Percentiles rank a stretch among this genome's conserved stretches.
Conservation (phyloP, 176 grass and related monocot genomes). For the Oryza meyeriana region DNA sequence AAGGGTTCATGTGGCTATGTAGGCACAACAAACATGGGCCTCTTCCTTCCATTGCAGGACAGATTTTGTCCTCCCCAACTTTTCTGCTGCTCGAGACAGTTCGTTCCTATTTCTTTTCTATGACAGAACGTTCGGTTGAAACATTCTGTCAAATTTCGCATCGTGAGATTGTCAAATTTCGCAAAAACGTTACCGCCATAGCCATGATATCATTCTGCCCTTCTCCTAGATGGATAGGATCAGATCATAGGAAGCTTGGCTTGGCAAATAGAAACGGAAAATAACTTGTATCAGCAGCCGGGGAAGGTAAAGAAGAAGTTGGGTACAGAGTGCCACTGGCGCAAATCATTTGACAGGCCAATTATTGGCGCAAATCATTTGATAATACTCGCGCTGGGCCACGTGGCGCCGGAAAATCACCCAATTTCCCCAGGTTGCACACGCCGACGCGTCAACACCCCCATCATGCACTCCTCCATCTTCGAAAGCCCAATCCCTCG, state of each 20-base stretch:
- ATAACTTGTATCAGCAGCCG: neutral
- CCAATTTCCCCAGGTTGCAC: neutral
- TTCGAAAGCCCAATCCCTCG: neutral
- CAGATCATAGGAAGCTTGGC: neutral
- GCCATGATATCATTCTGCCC: neutral
- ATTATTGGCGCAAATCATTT: conserved; percentile 48
- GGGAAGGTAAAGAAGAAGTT: conserved; percentile 13
- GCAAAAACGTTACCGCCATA: neutral
- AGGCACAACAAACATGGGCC: conserved; percentile 18
- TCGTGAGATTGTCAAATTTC: neutral
- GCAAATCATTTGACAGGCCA: conserved; percentile 42
- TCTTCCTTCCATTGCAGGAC: neutral
- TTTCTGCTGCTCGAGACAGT: neutral
- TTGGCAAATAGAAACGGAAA: neutral
- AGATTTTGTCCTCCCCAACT: conserved; percentile 25
- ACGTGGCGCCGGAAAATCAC: conserved; percentile 19
- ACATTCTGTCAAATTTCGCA: neutral
- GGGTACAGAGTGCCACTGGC: neutral
- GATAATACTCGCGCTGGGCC: conserved; percentile 15
- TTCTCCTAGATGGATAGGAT: conserved; percentile 13
- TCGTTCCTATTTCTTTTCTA: neutral
- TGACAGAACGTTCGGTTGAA: conserved; percentile 17
- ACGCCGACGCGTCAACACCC: conserved; percentile 29
- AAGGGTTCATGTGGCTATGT: conserved; percentile 24
- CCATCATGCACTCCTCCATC: neutral